Conservation (phyloP, 2,329 filamentous ascomycete species). For the Thelonectria discophora region DNA sequence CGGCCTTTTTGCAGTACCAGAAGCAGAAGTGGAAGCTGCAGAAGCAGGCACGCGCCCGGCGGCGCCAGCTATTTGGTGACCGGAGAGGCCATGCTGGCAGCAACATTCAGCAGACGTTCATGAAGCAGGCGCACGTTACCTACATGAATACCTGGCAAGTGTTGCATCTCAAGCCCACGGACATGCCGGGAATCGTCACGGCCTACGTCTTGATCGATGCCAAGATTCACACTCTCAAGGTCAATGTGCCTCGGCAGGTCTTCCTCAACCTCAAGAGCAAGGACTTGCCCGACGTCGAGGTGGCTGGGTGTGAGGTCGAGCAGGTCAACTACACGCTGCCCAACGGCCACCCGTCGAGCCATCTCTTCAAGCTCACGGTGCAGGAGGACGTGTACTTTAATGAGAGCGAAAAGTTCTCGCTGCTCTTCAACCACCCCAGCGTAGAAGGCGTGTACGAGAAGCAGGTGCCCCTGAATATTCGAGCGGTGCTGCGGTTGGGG, state of each 20-base stretch:
- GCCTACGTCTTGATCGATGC: conserved; percentile 93
- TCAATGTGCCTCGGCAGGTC: conserved; percentile 87
- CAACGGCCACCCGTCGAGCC: conserved; percentile 91
- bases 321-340: conserved; percentile 94
- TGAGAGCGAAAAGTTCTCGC: conserved; percentile 82
- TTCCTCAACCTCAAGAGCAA: conserved; percentile 92
- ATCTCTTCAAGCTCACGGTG: conserved; percentile 94
- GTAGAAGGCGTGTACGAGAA: conserved; percentile 98
- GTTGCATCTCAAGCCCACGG: conserved; percentile 83
- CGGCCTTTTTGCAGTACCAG: conserved; percentile 89
- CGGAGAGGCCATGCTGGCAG: conserved; percentile 62
- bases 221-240: conserved; percentile 87
- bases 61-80: conserved; percentile 93
- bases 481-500: conserved; percentile 88
- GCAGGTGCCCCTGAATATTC: conserved; percentile 84
- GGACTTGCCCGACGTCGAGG: conserved; percentile 86
- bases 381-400: conserved; percentile 87
- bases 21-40: conserved; percentile 99
- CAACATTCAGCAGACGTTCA: conserved; percentile 76
- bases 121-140: conserved; percentile 88
- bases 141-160: conserved; percentile 97
- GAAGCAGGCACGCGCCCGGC: conserved; percentile 83
- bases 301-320: conserved; percentile 86
- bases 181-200: conserved; percentile 84
- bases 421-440: conserved; percentile 89